Base-by-base conservation (phyloP, 345 rosid genomes). In the Eucalyptus dawsonii region DNA sequence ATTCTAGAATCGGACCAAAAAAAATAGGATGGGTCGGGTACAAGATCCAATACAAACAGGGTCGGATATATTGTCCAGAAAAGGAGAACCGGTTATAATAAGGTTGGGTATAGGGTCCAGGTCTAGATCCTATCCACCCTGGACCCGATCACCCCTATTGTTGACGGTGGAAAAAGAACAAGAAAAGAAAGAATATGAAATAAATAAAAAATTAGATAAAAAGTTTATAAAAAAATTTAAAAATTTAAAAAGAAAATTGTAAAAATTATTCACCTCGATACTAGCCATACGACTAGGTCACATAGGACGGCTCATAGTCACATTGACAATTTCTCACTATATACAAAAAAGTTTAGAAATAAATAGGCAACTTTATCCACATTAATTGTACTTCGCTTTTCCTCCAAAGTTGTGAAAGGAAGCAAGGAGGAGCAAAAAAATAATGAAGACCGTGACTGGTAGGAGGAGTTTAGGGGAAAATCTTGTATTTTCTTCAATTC, bases 221-320 rank as follows among this genome's bases (percentile, higher is more conserved):
- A 67, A n/a, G 6, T 65, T 34, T 5, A 34, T 69, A 17, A 1
- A 34, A 69, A 69, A 34, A 8, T 16, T 31, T 16, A 11, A 69
- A 67, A 67, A 15, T 2, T 31, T 4, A 16, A 2, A 27, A 69
- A 69, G 80, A 69, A 72, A 72, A 34, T 1, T 72, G 14, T 21
- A 34, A 72, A 69, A 69, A 31, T 69, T 69, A 10, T 31, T 65
- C 11, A 65, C 5, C 17, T 62, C 0, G 2, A 14, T 65, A 65
- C 8, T 65, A 15, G 8, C 17, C 0, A 0, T n/a, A 29, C 9
- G 3, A 3, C 11, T 3, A 9, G 10, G 22, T 16, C 42, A 67
- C 3, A 7, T 67, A 67, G 6, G 80, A 31, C 2, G 0, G 6
- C 11, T 31, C 7, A 9, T 19, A 31, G 10, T 9, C 37, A 31